phyloP scores from a whole-genome alignment of 352 stramenopile genomes.

The Phytophthora parvispora region DNA sequence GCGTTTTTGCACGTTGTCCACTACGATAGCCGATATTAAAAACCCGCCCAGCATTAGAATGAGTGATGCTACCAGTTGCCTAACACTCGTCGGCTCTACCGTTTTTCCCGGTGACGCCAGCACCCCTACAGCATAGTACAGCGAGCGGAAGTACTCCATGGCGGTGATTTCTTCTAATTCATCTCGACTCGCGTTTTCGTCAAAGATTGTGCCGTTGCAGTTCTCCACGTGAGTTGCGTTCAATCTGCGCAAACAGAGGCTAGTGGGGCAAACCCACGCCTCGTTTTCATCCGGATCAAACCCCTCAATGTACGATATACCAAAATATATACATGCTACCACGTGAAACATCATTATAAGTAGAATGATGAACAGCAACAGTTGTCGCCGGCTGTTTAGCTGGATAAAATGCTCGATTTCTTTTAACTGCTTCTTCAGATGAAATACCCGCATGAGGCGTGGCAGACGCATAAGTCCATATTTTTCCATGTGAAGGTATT shows the following conservation, averaged over 20 bases:
- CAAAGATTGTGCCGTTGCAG: constrained; percentile 2
- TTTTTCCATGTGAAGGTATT: constrained; percentile 18
- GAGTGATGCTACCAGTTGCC: constrained; percentile 39
- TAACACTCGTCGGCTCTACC: constrained; percentile 42
- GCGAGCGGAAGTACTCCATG: constrained; percentile 43
- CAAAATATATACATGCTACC: constrained; percentile 49
- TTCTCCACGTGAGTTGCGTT: constrained; percentile 15
- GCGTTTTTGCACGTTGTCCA: constrained; percentile 61
- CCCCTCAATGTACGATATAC: constrained; percentile 36
- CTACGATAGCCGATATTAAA: constrained; percentile 45
- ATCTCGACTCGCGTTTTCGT: constrained; percentile 13
- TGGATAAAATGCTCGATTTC: constrained; percentile 54
- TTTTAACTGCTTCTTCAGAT: constrained; percentile 37
- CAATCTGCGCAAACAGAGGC: constrained; percentile 21
- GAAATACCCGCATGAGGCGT: constrained; percentile 38
- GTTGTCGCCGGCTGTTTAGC: constrained; percentile 49
- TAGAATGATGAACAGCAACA: constrained; percentile 40
- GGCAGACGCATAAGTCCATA: constrained; percentile 45
- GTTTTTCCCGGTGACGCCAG: constrained; percentile 48
- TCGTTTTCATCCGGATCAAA: constrained; percentile 28
- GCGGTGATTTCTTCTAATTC: constrained; percentile 12
- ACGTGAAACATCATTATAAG: constrained; percentile 58
- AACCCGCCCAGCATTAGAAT: constrained; percentile 49
- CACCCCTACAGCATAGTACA: constrained; percentile 47
- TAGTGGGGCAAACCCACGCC: constrained; percentile 31